Conservation (phyloP, 2,329 filamentous ascomycete species). For the Bipolaris victoriae region DNA sequence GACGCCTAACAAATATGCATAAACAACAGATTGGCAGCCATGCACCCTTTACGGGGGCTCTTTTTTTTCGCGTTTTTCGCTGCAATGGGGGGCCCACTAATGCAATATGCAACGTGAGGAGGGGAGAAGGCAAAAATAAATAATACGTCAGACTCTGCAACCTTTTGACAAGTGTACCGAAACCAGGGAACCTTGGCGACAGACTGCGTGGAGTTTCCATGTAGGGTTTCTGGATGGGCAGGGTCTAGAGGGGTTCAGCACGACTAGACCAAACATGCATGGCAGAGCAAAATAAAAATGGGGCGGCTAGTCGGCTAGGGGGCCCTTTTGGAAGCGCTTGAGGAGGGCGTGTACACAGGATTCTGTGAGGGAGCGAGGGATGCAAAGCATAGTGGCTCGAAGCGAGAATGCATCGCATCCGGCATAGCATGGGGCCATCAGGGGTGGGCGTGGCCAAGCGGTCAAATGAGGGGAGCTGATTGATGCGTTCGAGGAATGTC, state of each 20-base stretch:
- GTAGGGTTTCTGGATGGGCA: slow-evolving; percentile 13
- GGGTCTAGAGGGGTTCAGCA: slow-evolving; percentile 35
- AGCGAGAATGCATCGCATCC: slow-evolving; percentile 41
- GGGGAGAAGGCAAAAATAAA: slow-evolving; percentile 36
- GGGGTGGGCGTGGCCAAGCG: slow-evolving; percentile 27
- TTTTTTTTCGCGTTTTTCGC: slow-evolving; percentile 33
- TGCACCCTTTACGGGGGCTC: slow-evolving; percentile 24
- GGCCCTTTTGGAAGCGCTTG: slow-evolving; percentile 35
- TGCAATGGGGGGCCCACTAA: slow-evolving; percentile 38
- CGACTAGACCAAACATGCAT: slow-evolving; percentile 30
- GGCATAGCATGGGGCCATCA: slow-evolving; percentile 41
- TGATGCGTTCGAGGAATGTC: slow-evolving; percentile 45
- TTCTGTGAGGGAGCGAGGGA: slow-evolving; percentile 41
- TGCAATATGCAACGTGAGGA: slow-evolving; percentile 42
- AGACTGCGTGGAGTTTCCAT: slow-evolving; percentile 29
- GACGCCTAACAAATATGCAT: slow-evolving; percentile 42
- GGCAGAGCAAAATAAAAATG: slow-evolving; percentile 25
- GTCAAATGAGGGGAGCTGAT: slow-evolving; percentile 37
- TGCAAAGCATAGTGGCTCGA: slow-evolving; percentile 45
- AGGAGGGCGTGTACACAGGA: slow-evolving; percentile 42
- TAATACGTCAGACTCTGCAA: slow-evolving; percentile 42
- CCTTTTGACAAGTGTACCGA: slow-evolving; percentile 37
- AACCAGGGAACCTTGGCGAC: slow-evolving; percentile 39
- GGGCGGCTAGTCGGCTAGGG: slow-evolving; percentile 33
- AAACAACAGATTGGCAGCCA: slow-evolving; percentile 42